These are phyloP conservation scores for Phoenix roebelenii DNA, from an alignment of 176 grass and related monocot species.

Conservation along the genomic window DNA sequence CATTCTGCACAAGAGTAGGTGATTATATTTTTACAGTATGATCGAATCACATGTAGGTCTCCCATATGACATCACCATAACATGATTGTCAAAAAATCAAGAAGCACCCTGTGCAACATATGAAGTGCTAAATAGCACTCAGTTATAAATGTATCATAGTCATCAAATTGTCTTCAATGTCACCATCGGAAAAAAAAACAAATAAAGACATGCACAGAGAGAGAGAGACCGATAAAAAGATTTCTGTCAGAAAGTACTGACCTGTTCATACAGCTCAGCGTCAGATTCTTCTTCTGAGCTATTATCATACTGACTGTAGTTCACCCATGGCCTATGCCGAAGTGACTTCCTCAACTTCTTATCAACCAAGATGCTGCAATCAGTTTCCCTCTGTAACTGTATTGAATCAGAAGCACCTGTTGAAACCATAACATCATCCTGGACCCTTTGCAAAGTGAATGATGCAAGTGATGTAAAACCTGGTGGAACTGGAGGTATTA, in stretches of 20 bases:
- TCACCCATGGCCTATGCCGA: constrained; percentile 48
- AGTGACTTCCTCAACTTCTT: constrained; percentile 46
- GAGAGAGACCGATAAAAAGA: no score
- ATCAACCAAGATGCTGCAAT: constrained; percentile 29
- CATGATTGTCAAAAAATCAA: no score
- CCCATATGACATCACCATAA: no score
- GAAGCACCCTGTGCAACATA: no score
- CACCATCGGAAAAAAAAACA: no score
- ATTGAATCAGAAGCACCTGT: constrained; percentile 20
- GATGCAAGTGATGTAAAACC: constrained; percentile 61
- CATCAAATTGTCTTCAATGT: no score
- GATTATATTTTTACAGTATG: no score
- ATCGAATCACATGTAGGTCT: no score
- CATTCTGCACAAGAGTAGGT: constrained; percentile 22
- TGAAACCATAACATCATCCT: constrained; percentile 20
- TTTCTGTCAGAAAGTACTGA: neutral
- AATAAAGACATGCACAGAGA: no score
- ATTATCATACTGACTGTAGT: constrained; percentile 55
- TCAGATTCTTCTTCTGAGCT: constrained; percentile 37
- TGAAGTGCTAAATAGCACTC: no score
- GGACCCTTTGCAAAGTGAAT: constrained; percentile 24
- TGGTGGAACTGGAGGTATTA: constrained; percentile 45
- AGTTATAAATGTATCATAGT: no score
- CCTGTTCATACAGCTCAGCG: neutral
- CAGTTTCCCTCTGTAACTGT: constrained; percentile 18